A percentile compares a stretch with the other conserved stretches of the same genome.
phyloP scores from a whole-genome alignment of 495 filamentous ascomycete species.

The Aspergillus funiculosus region DNA sequence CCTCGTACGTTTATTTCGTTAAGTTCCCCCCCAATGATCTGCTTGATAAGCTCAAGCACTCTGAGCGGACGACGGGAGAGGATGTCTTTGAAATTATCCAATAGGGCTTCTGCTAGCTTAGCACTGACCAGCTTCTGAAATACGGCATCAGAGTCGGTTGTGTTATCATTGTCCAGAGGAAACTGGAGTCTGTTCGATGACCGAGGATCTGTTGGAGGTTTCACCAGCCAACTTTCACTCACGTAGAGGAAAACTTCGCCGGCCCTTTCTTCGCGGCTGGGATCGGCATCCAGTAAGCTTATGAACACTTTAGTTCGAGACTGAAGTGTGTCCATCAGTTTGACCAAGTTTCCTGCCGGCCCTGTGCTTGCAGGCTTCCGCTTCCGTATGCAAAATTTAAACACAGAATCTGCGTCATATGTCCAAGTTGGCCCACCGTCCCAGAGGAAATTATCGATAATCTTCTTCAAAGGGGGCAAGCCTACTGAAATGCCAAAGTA shows the following conservation, averaged over 20 bases:
- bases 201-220: slow-evolving; percentile 16
- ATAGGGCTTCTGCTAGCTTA: slow-evolving; percentile 61
- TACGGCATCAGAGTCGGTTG: slow-evolving; percentile 31
- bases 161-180: slow-evolving; percentile 25
- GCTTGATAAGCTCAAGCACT: slow-evolving; percentile 56
- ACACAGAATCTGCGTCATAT: slow-evolving; percentile 30
- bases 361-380: slow-evolving; percentile 16
- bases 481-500: slow-evolving; percentile 47
- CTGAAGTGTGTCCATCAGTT: slow-evolving; percentile 35
- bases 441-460: slow-evolving; percentile 48
- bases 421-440: slow-evolving; percentile 46
- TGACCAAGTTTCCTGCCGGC: slow-evolving; percentile 31
- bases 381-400: slow-evolving; percentile 37
- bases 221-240: slow-evolving; percentile 55
- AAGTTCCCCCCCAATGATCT: slow-evolving; percentile 48
- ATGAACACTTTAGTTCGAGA: slow-evolving; percentile 47
- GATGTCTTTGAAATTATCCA: slow-evolving; percentile 60
- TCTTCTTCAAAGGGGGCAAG: slow-evolving; percentile 36
- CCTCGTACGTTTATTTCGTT: slow-evolving; percentile 9
- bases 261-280: slow-evolving; percentile 51
- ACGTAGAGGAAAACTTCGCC: slow-evolving; percentile 59
- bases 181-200: slow-evolving; percentile 23
- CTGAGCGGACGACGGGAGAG: slow-evolving; percentile 58
- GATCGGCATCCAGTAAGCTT: slow-evolving; percentile 45
- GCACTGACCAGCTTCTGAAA: slow-evolving; percentile 51